Conservation (phyloP, 139 green algal species). For the Gonium pectorale region DNA sequence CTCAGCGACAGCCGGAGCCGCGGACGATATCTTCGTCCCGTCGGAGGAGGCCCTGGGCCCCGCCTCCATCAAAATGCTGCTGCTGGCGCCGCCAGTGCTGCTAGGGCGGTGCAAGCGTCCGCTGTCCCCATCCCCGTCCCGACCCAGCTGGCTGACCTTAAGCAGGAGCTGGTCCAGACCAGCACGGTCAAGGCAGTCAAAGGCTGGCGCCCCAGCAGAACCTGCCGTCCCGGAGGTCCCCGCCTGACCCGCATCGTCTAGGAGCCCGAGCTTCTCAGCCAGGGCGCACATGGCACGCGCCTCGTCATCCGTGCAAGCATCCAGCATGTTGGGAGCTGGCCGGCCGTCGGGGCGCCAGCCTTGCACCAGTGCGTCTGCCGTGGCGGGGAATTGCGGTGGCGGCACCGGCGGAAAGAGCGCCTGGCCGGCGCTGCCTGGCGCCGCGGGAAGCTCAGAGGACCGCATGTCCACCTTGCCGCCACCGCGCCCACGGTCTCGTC, state of each 20-base stretch:
- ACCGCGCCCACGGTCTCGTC: neutral
- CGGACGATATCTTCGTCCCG: neutral
- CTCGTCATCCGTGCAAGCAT: slow-evolving; percentile 54
- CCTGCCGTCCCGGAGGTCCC: neutral
- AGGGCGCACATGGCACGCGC: slow-evolving; percentile 47
- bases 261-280: slow-evolving; percentile 25
- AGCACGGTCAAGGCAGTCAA: neutral
- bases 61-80: too few species aligned
- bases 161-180: slow-evolving; percentile 15
- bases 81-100: too few species aligned
- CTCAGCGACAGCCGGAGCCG: neutral
- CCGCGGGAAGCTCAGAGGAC: too few species aligned
- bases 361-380: neutral
- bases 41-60: too few species aligned
- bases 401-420: neutral
- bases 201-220: neutral
- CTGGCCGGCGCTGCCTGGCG: neutral
- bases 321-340: slow-evolving; percentile 49
- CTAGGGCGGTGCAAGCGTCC: neutral
- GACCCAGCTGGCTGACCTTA: neutral
- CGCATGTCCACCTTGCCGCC: slow-evolving; percentile 1
- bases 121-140: neutral
- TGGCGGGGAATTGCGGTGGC: neutral
- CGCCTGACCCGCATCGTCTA: neutral
- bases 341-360: slow-evolving; percentile 32